Base-by-base conservation (phyloP, 306 rosid species). In the Malus fusca region DNA sequence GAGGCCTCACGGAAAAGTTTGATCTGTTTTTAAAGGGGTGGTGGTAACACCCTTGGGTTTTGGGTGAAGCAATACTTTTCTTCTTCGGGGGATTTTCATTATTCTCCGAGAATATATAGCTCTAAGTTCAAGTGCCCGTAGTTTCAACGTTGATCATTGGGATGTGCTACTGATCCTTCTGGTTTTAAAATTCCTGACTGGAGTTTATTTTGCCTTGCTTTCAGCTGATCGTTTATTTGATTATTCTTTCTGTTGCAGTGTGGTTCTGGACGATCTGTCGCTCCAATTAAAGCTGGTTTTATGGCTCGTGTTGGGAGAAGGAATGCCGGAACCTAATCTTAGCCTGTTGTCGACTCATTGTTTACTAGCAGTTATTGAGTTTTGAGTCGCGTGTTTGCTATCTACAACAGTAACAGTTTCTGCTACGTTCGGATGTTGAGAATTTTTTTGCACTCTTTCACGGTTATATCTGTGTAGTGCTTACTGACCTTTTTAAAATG, bases 281-380 rank as follows among this genome's bases (percentile, higher is more conserved):
- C 97, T 81, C 97, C 90, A 14, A 92, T 95, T 81, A 95, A 95
- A 80, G 97, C 97, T 79, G 99, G 99, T 75, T 95, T 92, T 75
- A 91, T 88, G 77, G 99, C 99, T 84, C 99, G 97, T 67, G 97
- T 95, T 85, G 97, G 97, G 55, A 88, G 99, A 52, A 88, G 97
- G 81, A 95, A 80, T 0, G 78, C 96, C 0, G 97, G 97, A 44
- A 66, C 98, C 65, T 92, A 80, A 92, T 72, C 53, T 60, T 69
- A 33, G 8, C 40, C 58, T 30, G 51, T 56, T 63, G 58, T 64
- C 33, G 4, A 23, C 72, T 31, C 40, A 30, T 74, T 8, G 33
- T 62, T 52, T 53, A 71, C 66, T n/a, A 4, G 15, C 13, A 8
- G 15, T 10, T 4, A 35, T 35, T 23, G 26, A 19, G 11, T 18